phyloP scores from a whole-genome alignment of 352 stramenopile species.

The Phytophthora colocasiae region DNA sequence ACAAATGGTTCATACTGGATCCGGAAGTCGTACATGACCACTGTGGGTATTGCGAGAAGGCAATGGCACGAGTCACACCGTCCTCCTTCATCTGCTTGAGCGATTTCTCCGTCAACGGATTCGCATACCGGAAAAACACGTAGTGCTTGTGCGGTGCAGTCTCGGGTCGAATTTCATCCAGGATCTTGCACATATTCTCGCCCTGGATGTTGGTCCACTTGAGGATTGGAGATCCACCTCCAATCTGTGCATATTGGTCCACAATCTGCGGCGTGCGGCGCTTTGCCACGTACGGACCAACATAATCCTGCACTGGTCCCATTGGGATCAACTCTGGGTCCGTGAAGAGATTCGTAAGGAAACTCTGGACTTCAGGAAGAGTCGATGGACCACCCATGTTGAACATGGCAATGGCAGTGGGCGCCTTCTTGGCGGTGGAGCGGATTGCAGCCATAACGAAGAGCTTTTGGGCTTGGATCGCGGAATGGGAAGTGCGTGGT shows the following conservation, averaged over 20 bases:
- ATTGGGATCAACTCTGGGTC: constrained; percentile 99
- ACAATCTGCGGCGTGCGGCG: constrained; percentile 94
- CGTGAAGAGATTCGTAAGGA: constrained; percentile 99
- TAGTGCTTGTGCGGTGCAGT: constrained; percentile 95
- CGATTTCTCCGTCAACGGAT: constrained; percentile 97
- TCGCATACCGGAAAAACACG: constrained; percentile 98
- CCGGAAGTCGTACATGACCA: constrained; percentile 98
- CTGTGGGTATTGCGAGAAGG: constrained; percentile 98
- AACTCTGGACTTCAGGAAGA: constrained; percentile 95
- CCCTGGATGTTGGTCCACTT: constrained; percentile 97
- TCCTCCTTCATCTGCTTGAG: constrained; percentile 96
- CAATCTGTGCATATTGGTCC: constrained; percentile 97
- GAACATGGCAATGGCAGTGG: constrained; percentile 91
- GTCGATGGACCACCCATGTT: constrained; percentile 98
- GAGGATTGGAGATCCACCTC: constrained; percentile 97
- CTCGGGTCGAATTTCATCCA: constrained; percentile 90
- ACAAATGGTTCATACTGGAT: constrained; percentile 94
- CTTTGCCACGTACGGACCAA: constrained; percentile 83
- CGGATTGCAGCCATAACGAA: constrained; percentile 29
- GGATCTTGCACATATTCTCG: constrained; percentile 87
- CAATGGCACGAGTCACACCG: constrained; percentile 95
- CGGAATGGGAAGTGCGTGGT: constrained; percentile 16
- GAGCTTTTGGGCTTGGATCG: constrained; percentile 6
- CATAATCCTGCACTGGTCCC: constrained; percentile 84
- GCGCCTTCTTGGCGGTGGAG: constrained; percentile 46